Conservation (phyloP, 768 basidiomycete species). For the Collybia mongolica region DNA sequence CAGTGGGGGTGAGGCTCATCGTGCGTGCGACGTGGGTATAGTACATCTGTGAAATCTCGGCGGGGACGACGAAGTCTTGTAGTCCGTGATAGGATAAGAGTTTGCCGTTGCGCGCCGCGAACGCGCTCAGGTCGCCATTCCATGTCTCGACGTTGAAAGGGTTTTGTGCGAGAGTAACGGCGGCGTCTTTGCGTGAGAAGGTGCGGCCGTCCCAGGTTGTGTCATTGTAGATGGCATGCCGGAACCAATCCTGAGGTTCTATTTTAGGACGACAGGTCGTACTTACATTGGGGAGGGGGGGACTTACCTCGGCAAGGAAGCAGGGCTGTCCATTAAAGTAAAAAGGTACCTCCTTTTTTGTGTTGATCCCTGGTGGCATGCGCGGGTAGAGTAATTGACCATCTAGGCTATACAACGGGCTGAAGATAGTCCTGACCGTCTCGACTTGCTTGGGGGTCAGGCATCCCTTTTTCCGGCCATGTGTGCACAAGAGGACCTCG, state of each 20-base stretch:
- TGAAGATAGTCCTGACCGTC: conserved; percentile 4
- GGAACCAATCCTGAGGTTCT: conserved; percentile 8
- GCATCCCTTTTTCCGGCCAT: not conserved
- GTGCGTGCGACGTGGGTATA: conserved; percentile 3
- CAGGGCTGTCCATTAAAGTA: conserved; percentile 1
- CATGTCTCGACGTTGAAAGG: conserved; percentile 9
- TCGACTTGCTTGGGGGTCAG: conserved; percentile 5
- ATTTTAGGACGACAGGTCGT: not conserved
- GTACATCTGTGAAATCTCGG: conserved; percentile 8
- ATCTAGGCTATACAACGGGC: conserved; percentile 3
- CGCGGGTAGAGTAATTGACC: conserved; percentile 6
- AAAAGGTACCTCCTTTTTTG: not conserved
- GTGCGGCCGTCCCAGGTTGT: conserved; percentile 4
- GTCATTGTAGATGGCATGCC: conserved; percentile 7
- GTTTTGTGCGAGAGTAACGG: not conserved
- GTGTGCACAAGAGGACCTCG: conserved; percentile 3
- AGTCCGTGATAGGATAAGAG: conserved; percentile 14
- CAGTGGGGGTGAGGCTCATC: not conserved
- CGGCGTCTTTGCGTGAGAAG: conserved; percentile 2
- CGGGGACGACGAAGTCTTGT: conserved; percentile 11
- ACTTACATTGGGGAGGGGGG: not conserved
- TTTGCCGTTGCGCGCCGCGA: conserved; percentile 9
- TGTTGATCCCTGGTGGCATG: conserved; percentile 9
- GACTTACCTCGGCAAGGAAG: not conserved
- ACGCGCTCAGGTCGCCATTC: conserved; percentile 6